Base-by-base conservation (phyloP, 1,284 basidiomycete genomes). In the Mycosarcoma mackinlayi region DNA sequence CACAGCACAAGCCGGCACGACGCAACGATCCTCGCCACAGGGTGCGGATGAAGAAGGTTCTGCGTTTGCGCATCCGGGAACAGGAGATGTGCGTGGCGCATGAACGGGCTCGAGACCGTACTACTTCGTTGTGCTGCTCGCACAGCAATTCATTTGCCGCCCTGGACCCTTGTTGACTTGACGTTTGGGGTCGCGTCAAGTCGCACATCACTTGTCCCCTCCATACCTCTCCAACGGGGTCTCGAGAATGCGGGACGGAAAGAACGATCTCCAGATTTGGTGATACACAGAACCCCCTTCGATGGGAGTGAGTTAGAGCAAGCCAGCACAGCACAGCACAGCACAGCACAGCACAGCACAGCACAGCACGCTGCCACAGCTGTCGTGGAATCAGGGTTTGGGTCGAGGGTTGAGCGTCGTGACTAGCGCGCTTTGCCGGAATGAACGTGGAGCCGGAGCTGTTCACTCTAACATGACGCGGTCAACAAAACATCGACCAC, bases 91-190 rank as follows among this genome's bases (percentile, higher is more conserved):
- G 28, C 41, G 23, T 31, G n/a, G 10, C 23, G 41, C 41, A 42
- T 42, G 41, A 42, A 30, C 2, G 13, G 35, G 46, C 46, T 28
- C 19, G 18, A 40, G 28, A n/a, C 11, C n/a, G 27, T 14, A 21
- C 27, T 34, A 14, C 34, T n/a, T n/a, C n/a, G n/a, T n/a, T n/a
- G n/a, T n/a, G n/a, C n/a, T n/a, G n/a, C n/a, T n/a, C n/a, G n/a
- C n/a, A n/a, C n/a, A n/a, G n/a, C n/a, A n/a, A 6, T 30, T 16
- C 16, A 5, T 33, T 13, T n/a, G 28, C 55, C 46, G 44, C 57
- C 57, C 57, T 52, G 14, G 58, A 49, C 58, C 58, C 58, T 60
- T 44, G 50, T 60, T 53, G 38, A 59, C 41, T n/a, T n/a, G n/a
- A n/a, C n/a, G n/a, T n/a, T n/a, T n/a, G n/a, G n/a, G n/a, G n/a